Evolutionary conservation across 768 basidiomycete genomes (phyloP), one percentile per base, ranked within the genome.

Genomic region (Lactarius psammicola): DNA sequence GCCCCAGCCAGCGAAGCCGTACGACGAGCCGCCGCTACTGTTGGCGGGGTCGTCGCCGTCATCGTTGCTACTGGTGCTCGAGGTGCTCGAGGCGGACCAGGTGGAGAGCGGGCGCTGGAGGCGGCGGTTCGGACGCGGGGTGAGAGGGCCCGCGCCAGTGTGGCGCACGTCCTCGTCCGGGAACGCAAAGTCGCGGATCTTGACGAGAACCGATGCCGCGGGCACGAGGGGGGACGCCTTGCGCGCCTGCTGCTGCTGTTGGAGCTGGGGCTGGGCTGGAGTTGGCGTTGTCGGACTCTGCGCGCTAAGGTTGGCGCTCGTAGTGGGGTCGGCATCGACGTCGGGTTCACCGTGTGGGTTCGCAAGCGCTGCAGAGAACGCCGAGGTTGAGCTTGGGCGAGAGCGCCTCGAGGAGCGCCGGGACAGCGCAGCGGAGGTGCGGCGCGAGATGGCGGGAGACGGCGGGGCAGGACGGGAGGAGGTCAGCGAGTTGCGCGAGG

Each of bases 391-490:
- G 74, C 68, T 77, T 76, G 56, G 82, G 76, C 71, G 76, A 20
- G 74, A 78, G 49, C 74, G 75, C 57, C 71, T 74, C 26, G 78
- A 79, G 42, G 81, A 81, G 2, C 74, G 76, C 49, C 72, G 72
- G 10, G 73, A 77, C 68, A 56, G 75, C 60, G 64, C 77, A 65
- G 71, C 71, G 20, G 80, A 80, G 6, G 78, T 69, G 30, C 81
- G 78, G 40, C 84, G 80, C 0, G 84, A 85, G 5, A 79, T 63
- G 0, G 79, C 83, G 18, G 86, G 87, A 1, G 85, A 87, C 4
- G 83, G 83, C 0, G 87, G 87, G 0, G 87, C 87, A 38, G 85
- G 86, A 5, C 87, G 84, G 0, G 80, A 80, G 15, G 82, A 80
- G 0, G 78, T 78, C 67, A 78, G 82, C 20, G 76, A 72, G 55